Evolutionary conservation across 257 asterid species (phyloP).

Genomic region (Paraleonurus japonicus): DNA sequence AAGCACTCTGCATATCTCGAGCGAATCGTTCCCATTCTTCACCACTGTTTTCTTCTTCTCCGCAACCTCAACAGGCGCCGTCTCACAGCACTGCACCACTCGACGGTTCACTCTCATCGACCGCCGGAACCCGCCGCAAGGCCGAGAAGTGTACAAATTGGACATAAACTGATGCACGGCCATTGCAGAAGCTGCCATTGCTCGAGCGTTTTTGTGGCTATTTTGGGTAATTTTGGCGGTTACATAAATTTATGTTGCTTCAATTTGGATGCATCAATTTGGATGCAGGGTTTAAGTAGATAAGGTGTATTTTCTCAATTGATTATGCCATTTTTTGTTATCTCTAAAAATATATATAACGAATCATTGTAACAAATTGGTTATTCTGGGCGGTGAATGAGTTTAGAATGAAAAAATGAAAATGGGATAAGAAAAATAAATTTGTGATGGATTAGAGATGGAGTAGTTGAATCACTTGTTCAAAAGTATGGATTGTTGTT

Average conservation of each 20-base stretch:
- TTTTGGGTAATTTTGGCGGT: conserved; percentile 7
- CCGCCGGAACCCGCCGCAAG: conserved; percentile 22
- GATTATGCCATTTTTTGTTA: no score
- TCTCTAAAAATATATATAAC: no score
- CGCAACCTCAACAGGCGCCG: conserved; percentile 41
- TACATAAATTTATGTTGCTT: conserved; percentile 4
- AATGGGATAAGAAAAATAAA: no score
- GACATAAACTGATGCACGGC: conserved; percentile 35
- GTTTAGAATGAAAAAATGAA: no score
- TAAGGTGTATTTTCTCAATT: conserved; percentile 22
- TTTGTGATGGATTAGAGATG: no score
- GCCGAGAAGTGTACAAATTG: conserved; percentile 15
- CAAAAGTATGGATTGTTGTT: no score
- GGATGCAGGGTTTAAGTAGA: conserved; percentile 9
- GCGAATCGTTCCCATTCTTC: conserved; percentile 66
- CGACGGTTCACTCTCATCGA: conserved; percentile 20
- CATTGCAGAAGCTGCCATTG: conserved; percentile 40
- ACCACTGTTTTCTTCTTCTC: conserved; percentile 46
- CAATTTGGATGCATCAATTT: conserved; percentile 6
- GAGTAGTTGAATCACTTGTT: no score
- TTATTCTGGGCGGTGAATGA: no score
- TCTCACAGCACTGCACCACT: conserved; percentile 53
- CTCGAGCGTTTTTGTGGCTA: background rate
- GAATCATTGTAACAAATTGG: no score
- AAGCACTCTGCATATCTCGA: conserved; percentile 85